phyloP scores from a whole-genome alignment of 2,329 filamentous ascomycete genomes.

The Diaporthe humulicola region DNA sequence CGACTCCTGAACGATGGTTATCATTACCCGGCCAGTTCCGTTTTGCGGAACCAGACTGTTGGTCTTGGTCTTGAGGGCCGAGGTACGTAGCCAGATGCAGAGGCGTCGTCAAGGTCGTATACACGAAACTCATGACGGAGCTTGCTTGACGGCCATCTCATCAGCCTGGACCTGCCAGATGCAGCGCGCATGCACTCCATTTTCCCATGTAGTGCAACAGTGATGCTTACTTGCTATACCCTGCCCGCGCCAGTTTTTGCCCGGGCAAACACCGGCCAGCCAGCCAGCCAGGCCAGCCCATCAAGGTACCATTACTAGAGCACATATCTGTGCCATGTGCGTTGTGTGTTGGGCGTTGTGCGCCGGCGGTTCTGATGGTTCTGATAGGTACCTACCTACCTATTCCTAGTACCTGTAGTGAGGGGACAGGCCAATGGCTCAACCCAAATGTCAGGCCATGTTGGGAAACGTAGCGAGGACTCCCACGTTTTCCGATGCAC shows the following conservation, averaged over 20 bases:
- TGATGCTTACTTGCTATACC: slow-evolving; percentile 21
- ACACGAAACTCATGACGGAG: slow-evolving; percentile 18
- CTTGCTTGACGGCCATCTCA: slow-evolving; percentile 12
- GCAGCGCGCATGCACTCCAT: slow-evolving; percentile 29
- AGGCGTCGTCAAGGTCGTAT: slow-evolving; percentile 3
- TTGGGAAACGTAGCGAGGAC: slow-evolving; percentile 22
- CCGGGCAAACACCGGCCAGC: neutral
- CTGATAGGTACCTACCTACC: neutral
- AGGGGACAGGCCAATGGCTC: neutral
- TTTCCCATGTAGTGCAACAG: slow-evolving; percentile 32
- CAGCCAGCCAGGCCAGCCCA: slow-evolving; percentile 9
- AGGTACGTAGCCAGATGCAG: neutral
- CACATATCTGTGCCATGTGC: neutral
- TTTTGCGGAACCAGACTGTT: neutral
- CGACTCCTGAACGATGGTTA: neutral
- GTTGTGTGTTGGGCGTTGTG: neutral
- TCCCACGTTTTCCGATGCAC: slow-evolving; percentile 22
- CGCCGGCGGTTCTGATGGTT: neutral
- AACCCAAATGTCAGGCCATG: slow-evolving; percentile 26
- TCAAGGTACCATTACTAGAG: neutral
- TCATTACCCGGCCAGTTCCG: slow-evolving; percentile 24
- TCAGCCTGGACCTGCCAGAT: slow-evolving; percentile 37
- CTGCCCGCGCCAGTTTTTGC: neutral
- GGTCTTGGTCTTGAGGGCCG: neutral
- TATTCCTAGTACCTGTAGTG: neutral